A percentile compares a stretch with the other conserved stretches of the same genome.
phyloP scores from a whole-genome alignment of 2,329 filamentous ascomycete genomes.

The Hysterium pulicare region DNA sequence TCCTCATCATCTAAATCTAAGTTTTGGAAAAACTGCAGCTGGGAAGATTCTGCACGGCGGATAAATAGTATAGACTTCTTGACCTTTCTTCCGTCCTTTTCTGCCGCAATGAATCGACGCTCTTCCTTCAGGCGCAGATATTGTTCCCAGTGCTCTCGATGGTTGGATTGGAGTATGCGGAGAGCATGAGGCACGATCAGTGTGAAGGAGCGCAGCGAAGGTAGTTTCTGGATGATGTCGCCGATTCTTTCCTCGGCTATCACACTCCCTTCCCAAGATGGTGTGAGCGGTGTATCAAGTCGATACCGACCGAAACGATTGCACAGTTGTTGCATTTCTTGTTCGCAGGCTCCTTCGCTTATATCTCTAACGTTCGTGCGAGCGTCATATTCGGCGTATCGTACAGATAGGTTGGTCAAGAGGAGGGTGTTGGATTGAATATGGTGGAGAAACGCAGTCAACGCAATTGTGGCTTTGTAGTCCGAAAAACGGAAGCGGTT shows the following conservation, averaged over 20 bases:
- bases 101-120: background rate
- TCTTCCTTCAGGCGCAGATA: background rate
- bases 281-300: background rate
- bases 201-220: conserved; percentile 1
- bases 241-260: background rate
- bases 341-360: background rate
- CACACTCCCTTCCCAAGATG: background rate
- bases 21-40: background rate
- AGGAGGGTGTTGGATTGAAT: conserved; percentile 6
- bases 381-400: background rate
- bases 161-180: background rate
- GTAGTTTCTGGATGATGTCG: background rate
- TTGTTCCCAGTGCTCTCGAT: background rate
- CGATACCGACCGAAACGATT: background rate
- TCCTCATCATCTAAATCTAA: conserved; percentile 2
- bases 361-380: too few species aligned
- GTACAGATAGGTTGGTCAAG: conserved; percentile 9
- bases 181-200: conserved; percentile 4
- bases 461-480: conserved; percentile 2
- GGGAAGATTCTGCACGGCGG: background rate
- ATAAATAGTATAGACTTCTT: background rate
- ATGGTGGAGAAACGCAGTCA: conserved; percentile 5
- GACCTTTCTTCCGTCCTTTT: background rate
- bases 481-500: conserved; percentile 13
- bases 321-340: background rate